Percentiles rank a stretch among this genome's conserved stretches.
phyloP scores from a whole-genome alignment of 768 basidiomycete genomes.

The Mycena filopes region DNA sequence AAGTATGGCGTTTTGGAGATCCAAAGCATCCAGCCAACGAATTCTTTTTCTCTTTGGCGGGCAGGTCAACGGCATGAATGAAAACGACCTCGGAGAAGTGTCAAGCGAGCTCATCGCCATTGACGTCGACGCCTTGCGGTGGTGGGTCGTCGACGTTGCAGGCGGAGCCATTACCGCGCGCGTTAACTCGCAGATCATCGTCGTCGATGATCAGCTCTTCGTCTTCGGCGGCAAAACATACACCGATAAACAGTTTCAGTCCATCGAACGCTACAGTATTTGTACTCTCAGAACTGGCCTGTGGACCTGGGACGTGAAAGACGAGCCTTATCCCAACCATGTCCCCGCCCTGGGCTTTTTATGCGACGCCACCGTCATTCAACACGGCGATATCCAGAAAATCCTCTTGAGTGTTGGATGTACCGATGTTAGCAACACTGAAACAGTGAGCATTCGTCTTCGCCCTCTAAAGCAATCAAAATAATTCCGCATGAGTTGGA shows the following conservation, averaged over 20 bases:
- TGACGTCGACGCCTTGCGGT: conserved; percentile 6
- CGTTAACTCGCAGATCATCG: background rate
- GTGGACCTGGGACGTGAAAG: conserved; percentile 7
- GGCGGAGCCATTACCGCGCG: conserved; percentile 10
- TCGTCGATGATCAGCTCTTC: conserved; percentile 15
- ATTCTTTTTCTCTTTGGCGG: conserved; percentile 18
- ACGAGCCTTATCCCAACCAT: conserved; percentile 1
- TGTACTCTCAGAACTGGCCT: background rate
- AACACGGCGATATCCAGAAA: background rate
- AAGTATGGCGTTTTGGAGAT: conserved; percentile 19
- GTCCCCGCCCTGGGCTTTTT: background rate
- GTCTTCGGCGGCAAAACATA: conserved; percentile 14
- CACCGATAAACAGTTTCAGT: background rate
- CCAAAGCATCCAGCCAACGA: background rate
- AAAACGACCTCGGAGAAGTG: background rate
- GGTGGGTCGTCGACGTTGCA: conserved; percentile 23
- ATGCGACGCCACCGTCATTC: background rate
- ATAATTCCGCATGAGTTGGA: conserved; percentile 3
- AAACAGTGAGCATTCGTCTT: background rate
- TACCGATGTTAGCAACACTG: background rate
- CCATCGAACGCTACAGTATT: background rate
- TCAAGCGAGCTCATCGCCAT: conserved; percentile 15
- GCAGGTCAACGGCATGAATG: background rate
- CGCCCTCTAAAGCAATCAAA: background rate
- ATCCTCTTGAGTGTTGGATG: conserved; percentile 5